Conservation (phyloP, 768 basidiomycete species). For the Termitomyces sp. region DNA sequence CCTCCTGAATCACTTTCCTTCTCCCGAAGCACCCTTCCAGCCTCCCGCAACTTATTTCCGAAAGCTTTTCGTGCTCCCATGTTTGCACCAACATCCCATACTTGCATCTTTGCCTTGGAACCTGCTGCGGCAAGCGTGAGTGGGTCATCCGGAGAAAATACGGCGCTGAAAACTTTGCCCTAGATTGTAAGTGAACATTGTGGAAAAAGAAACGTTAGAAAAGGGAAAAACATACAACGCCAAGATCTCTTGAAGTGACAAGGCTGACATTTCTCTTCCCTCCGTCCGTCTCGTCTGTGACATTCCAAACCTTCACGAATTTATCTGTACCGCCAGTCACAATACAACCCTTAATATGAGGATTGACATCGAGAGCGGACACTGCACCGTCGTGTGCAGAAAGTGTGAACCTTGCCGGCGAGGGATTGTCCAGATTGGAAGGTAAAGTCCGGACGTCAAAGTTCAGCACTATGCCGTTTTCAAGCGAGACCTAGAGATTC, state of each 20-base stretch:
- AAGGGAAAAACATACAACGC: constrained; percentile 55
- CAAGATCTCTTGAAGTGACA: constrained; percentile 84
- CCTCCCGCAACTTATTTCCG: constrained; percentile 65
- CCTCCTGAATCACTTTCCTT: constrained; percentile 48
- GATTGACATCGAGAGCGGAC: constrained; percentile 86
- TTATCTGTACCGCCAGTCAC: constrained; percentile 95
- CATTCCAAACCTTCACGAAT: constrained; percentile 94
- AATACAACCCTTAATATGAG: constrained; percentile 84
- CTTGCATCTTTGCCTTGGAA: constrained; percentile 87
- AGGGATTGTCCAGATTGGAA: constrained; percentile 54
- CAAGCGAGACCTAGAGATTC: constrained; percentile 71
- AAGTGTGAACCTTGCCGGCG: constrained; percentile 78
- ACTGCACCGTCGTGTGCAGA: constrained; percentile 91
- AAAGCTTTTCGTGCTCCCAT: constrained; percentile 80
- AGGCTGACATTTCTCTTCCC: constrained; percentile 75
- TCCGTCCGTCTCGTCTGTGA: constrained; percentile 55
- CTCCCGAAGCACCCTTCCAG: constrained; percentile 64
- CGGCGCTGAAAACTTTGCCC: constrained; percentile 94
- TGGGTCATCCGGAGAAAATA: constrained; percentile 92
- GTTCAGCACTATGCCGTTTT: constrained; percentile 90
- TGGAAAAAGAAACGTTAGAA: neutral
- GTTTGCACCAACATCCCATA: constrained; percentile 93
- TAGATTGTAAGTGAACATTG: constrained; percentile 22
- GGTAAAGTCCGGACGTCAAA: constrained; percentile 87
- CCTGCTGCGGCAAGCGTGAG: constrained; percentile 93